Conservation (phyloP, 441 rosid genomes). For the Manihot esculenta region DNA sequence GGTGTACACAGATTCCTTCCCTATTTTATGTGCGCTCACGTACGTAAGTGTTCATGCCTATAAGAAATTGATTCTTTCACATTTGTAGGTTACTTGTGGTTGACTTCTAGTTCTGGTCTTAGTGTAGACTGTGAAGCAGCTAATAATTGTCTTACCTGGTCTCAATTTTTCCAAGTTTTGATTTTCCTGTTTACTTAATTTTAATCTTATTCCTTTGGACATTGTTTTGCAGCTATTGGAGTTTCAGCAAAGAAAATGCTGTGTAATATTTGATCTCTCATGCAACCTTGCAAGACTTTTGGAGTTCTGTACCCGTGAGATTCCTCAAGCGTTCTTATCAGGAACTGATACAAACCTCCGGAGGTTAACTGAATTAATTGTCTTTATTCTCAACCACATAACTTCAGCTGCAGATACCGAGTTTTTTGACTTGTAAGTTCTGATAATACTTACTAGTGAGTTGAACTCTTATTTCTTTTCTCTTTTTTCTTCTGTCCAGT, state of each 20-base stretch:
- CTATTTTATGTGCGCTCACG: not conserved
- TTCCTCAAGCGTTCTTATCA: constrained; percentile 80
- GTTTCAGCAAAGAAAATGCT: constrained; percentile 87
- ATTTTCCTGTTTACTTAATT: constrained; percentile 12
- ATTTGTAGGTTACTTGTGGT: not conserved
- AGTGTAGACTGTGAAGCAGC: not conserved
- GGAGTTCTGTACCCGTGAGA: constrained; percentile 90
- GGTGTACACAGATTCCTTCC: no score
- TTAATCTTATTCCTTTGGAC: constrained; percentile 7
- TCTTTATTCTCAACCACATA: constrained; percentile 81
- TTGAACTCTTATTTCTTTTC: no score
- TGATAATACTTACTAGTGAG: not conserved
- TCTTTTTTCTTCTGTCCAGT: no score
- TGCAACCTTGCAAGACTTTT: constrained; percentile 90
- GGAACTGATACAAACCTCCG: constrained; percentile 92
- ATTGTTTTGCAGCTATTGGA: constrained; percentile 58
- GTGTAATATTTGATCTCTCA: constrained; percentile 88
- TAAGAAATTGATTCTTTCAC: not conserved
- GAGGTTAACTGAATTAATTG: constrained; percentile 80
- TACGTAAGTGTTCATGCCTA: not conserved
- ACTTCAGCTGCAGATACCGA: constrained; percentile 87
- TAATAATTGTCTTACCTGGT: not conserved
- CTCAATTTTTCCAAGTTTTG: not conserved
- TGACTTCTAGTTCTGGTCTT: not conserved
- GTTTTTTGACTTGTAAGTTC: constrained; percentile 88